Base-by-base conservation (phyloP, 495 filamentous ascomycete genomes). In the Penicillium maclennaniae region DNA sequence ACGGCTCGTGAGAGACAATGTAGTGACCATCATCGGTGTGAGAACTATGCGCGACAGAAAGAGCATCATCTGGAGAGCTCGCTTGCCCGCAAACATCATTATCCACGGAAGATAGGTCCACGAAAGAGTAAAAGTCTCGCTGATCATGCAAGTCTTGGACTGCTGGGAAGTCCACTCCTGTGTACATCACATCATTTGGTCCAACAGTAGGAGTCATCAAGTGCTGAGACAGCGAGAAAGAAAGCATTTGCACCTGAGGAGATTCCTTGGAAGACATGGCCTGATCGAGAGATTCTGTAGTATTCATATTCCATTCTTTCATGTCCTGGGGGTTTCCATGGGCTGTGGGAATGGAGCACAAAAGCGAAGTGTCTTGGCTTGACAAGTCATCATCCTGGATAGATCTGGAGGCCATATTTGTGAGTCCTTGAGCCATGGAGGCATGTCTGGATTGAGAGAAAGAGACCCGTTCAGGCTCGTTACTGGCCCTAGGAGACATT, bases 341-440 rank as follows among this genome's bases (percentile, higher is more conserved):
- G 63, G 53, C 59, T 55, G 69, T 64, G 53, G 61, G 61, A 40
- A 69, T 70, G 52, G 72, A 75, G 66, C 68, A 71, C 54, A 75
- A 66, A 53, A 71, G 71, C 48, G 70, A 71, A 57, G 57, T 69
- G 63, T 73, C 72, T 62, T 72, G 74, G 69, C 66, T 73, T 43
- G 68, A 72, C 54, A 76, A 55, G 58, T 75, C 71, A 75, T 76
- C 71, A 76, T 75, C 74, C 72, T 71, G 71, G 69, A 69, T 50
- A 55, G 62, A 54, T 66, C 68, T 69, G 58, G 74, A 69, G 66
- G 67, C 60, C 62, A 73, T 67, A 59, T 65, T 69, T 57, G 72
- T 68, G 28, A 70, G 56, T 65, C 68, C 71, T 65, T 62, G 67
- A 42, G 71, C 51, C 55, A 70, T 59, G 58, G 71, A 60, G 52